These are phyloP conservation scores for Ulmus americana DNA, from an alignment of 331 rosid species.

Conservation along the genomic window DNA sequence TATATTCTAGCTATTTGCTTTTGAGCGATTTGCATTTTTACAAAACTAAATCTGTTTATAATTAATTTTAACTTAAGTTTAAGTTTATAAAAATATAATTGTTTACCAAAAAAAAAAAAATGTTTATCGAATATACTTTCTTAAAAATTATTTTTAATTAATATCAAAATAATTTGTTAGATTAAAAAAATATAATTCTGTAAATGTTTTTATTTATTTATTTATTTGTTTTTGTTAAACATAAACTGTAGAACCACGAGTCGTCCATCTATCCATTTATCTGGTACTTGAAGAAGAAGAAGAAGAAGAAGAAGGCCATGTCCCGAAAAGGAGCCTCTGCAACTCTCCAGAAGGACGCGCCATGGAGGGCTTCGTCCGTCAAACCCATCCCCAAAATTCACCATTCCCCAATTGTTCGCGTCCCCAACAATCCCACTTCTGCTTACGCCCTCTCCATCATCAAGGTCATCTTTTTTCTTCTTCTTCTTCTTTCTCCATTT, in stretches of 20 bases:
- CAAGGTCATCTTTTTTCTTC: slow-evolving; percentile 40
- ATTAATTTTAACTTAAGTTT: too few relatives aligned
- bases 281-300: neutral
- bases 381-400: slow-evolving; percentile 79
- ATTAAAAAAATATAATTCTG: neutral
- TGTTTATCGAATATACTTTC: too few relatives aligned
- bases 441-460: slow-evolving; percentile 59
- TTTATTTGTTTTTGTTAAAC: neutral
- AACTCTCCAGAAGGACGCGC: slow-evolving; percentile 62
- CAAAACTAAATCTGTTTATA: too few relatives aligned
- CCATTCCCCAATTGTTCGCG: slow-evolving; percentile 65
- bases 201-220: neutral
- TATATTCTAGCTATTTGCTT: too few relatives aligned
- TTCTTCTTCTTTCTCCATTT: slow-evolving; percentile 2
- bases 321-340: slow-evolving; percentile 43
- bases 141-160: too few relatives aligned
- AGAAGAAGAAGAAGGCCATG: slow-evolving; percentile 31
- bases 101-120: too few relatives aligned
- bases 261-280: neutral
- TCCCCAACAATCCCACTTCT: slow-evolving; percentile 52
- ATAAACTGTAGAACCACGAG: neutral
- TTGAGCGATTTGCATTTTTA: too few relatives aligned
- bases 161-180: too few relatives aligned
- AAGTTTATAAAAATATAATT: too few relatives aligned
- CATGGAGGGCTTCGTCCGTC: slow-evolving; percentile 63